phyloP scores from a whole-genome alignment of 768 basidiomycete species.

The Lactarius sanguifluus region DNA sequence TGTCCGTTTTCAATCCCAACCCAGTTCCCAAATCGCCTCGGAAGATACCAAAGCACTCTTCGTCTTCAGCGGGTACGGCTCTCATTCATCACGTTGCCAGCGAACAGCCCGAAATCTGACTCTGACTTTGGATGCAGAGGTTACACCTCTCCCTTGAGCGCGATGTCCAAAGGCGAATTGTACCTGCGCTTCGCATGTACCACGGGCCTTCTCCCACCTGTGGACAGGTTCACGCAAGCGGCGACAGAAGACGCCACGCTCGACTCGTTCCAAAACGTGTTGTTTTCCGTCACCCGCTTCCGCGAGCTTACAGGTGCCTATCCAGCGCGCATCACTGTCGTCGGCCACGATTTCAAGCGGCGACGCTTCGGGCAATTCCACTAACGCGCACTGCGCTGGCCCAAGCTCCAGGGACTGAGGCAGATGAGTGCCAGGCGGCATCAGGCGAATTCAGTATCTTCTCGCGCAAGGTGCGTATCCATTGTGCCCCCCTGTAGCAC shows the following conservation, averaged over 20 bases:
- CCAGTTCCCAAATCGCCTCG: conserved; percentile 23
- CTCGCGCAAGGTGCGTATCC: too few relatives aligned
- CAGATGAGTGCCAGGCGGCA: conserved; percentile 41
- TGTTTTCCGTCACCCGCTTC: conserved; percentile 90
- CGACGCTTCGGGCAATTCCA: conserved; percentile 83
- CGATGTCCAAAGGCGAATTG: conserved; percentile 85
- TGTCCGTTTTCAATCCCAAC: neutral
- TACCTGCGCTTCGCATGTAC: too few relatives aligned
- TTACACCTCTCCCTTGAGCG: conserved; percentile 71
- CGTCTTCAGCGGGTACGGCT: conserved; percentile 83
- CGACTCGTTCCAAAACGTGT: too few relatives aligned
- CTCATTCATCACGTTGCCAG: conserved; percentile 9
- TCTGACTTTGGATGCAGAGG: conserved; percentile 49
- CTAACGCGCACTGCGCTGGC: conserved; percentile 76
- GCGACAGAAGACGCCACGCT: too few relatives aligned
- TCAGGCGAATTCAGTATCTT: conserved; percentile 66
- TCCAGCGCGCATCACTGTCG: conserved; percentile 76
- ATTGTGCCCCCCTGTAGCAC: too few relatives aligned
- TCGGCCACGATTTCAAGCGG: conserved; percentile 91
- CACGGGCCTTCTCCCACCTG: too few relatives aligned
- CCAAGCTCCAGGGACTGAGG: conserved; percentile 42
- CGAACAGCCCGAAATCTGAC: neutral
- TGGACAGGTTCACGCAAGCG: too few relatives aligned
- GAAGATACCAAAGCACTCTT: conserved; percentile 51
- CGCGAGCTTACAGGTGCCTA: conserved; percentile 77